Evolutionary conservation across 2,329 filamentous ascomycete species (phyloP).

Genomic region (Fusarium solani-melongenae): DNA sequence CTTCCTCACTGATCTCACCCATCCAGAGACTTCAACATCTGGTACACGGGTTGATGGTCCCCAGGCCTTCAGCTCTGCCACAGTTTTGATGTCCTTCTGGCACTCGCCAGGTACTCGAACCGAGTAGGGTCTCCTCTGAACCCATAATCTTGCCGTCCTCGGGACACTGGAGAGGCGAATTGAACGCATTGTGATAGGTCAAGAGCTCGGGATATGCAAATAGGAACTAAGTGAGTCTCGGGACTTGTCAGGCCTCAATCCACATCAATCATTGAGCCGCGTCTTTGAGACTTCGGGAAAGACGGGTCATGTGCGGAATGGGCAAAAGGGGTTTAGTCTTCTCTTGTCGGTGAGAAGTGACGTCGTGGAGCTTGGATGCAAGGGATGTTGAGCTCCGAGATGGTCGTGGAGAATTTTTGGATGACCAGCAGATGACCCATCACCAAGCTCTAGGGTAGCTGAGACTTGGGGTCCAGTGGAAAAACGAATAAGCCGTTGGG

Average conservation of each 20-base stretch:
- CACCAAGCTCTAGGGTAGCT: conserved; percentile 27
- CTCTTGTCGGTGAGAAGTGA: conserved; percentile 19
- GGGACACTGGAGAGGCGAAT: conserved; percentile 27
- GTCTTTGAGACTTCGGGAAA: neutral
- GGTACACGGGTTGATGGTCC: conserved; percentile 56
- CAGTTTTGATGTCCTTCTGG: conserved; percentile 53
- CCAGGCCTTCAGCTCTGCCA: conserved; percentile 68
- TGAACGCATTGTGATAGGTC: conserved; percentile 35
- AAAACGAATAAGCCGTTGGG: conserved; percentile 6
- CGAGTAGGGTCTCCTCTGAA: conserved; percentile 46
- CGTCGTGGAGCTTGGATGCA: conserved; percentile 26
- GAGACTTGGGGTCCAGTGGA: neutral
- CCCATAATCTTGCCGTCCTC: conserved; percentile 7
- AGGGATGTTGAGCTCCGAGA: conserved; percentile 27
- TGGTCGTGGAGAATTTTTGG: conserved; percentile 25
- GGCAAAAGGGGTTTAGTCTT: neutral
- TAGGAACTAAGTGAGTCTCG: conserved; percentile 2
- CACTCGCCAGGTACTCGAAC: conserved; percentile 43
- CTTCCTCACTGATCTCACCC: conserved; percentile 84
- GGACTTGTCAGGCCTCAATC: neutral
- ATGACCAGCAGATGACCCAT: conserved; percentile 1
- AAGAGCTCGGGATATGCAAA: conserved; percentile 3
- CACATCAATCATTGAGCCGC: conserved; percentile 3
- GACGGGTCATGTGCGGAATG: conserved; percentile 10
- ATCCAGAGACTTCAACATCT: conserved; percentile 77